Conservation (phyloP, 768 basidiomycete species). For the Lactarius hatsudake region DNA sequence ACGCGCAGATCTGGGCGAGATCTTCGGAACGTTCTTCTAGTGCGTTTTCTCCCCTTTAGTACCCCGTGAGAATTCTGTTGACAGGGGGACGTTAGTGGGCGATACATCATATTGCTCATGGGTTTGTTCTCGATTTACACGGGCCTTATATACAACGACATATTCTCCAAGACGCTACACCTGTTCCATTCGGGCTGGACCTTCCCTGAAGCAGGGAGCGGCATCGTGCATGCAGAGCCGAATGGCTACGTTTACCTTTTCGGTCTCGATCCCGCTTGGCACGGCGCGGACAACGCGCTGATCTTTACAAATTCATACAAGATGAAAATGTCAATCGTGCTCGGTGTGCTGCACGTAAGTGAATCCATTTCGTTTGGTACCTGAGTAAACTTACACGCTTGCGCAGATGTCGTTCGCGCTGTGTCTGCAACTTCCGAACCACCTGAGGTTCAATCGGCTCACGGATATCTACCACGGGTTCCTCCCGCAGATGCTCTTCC, state of each 20-base stretch:
- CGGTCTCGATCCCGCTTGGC: conserved; percentile 94
- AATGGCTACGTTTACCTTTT: conserved; percentile 84
- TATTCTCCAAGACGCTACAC: conserved; percentile 91
- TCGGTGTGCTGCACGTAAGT: conserved; percentile 94
- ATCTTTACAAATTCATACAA: conserved; percentile 99
- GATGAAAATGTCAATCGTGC: conserved; percentile 98
- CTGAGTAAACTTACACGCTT: neutral
- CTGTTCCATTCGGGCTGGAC: conserved; percentile 88
- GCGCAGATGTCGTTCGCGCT: conserved; percentile 96
- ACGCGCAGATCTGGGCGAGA: conserved; percentile 77
- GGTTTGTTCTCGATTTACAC: conserved; percentile 96
- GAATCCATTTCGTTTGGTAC: conserved; percentile 10
- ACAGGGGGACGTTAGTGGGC: conserved; percentile 58
- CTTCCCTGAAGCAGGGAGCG: conserved; percentile 49
- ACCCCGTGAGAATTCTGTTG: conserved; percentile 25
- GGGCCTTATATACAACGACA: conserved; percentile 97
- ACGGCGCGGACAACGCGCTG: conserved; percentile 84
- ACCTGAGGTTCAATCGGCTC: conserved; percentile 86
- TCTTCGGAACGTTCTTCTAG: conserved; percentile 89
- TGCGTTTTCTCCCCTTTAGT: conserved; percentile 42
- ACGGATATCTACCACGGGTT: conserved; percentile 92
- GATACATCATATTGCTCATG: conserved; percentile 98
- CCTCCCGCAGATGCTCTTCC: conserved; percentile 94
- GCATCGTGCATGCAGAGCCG: conserved; percentile 46
- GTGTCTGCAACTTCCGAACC: conserved; percentile 94